Base-by-base conservation (phyloP, 1,284 basidiomycete species). In the Gomphus sp. region DNA sequence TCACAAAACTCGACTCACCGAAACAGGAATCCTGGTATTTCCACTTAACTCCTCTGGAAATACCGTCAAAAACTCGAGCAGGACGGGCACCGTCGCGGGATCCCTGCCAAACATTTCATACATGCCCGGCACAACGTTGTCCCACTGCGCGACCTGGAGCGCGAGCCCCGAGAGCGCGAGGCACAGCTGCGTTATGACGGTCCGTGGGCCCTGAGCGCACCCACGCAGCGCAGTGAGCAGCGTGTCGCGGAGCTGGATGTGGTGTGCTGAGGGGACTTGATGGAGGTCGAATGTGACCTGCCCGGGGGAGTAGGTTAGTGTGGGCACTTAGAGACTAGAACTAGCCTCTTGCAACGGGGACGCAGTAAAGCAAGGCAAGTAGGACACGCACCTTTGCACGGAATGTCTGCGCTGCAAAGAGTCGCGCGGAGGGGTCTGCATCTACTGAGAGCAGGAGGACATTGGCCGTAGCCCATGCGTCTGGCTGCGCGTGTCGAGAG, bases 401-500 rank as follows among this genome's bases (percentile, higher is more conserved):
- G 70, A 99, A 93, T 0, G 97, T 99, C 73, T 99, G 97, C 0
- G 96, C 93, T 16, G 95, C 93, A 70, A 99, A 98, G 52, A 98
- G 74, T 67, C 94, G 91, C 39, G 92, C 91, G 60, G 93, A 82
- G 52, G 80, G 71, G 1, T 93, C 90, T 4, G 86, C 83, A 64
- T 93, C 89, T 52, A 85, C 81, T 3, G 88, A 84, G 60, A 89
- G 82, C 59, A 99, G 82, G 61, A 99, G 82, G 66, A 88, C 77
- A 75, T 98, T 96, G 73, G 93, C 96, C 52, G 91, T 93, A 65
- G 87, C 80, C 97, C 97, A 99, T 66, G 97, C 96, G 72, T 98
- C 91, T 69, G 85, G 81, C 91, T 98, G 81, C 64, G 61, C n/a
- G 52, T 53, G 9, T 31, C 39, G 37, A 22, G 22, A 22, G 22